Conservation (phyloP, 164 flowering plant genomes). For the Chimonanthus praecox region DNA sequence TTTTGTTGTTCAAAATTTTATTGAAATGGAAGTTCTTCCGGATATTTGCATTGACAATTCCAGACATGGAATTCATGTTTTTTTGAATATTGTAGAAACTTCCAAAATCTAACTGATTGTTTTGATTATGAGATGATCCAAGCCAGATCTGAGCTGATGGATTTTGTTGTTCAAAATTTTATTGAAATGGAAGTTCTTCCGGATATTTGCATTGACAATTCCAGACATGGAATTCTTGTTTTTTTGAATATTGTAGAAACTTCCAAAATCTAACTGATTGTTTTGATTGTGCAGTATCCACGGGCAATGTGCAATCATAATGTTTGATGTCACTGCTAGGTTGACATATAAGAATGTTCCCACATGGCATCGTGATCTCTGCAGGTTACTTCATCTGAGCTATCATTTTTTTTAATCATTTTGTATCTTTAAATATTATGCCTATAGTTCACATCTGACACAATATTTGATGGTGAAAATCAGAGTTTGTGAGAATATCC, state of each 20-base stretch:
- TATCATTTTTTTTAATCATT: not conserved
- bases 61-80: too few relatives aligned
- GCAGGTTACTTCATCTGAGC: constrained; percentile 38
- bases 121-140: constrained; percentile 2
- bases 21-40: too few relatives aligned
- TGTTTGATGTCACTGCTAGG: constrained; percentile 92
- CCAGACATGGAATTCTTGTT: too few relatives aligned
- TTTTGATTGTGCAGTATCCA: constrained; percentile 51
- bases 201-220: too few relatives aligned
- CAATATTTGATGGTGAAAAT: not conserved
- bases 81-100: not conserved
- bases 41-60: too few relatives aligned
- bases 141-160: too few relatives aligned
- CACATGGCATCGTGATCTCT: constrained; percentile 88
- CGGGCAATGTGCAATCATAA: constrained; percentile 88
- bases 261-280: not conserved
- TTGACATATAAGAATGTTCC: constrained; percentile 92
- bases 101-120: not conserved
- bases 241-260: not conserved
- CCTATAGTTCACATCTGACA: not conserved
- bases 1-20: too few relatives aligned
- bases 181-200: too few relatives aligned
- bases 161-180: too few relatives aligned
- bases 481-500: constrained; percentile 76
- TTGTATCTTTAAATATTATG: not conserved